A percentile compares a stretch with the other conserved stretches of the same genome.
phyloP scores from a whole-genome alignment of 1,284 basidiomycete genomes.

The Puccinia hordei region DNA sequence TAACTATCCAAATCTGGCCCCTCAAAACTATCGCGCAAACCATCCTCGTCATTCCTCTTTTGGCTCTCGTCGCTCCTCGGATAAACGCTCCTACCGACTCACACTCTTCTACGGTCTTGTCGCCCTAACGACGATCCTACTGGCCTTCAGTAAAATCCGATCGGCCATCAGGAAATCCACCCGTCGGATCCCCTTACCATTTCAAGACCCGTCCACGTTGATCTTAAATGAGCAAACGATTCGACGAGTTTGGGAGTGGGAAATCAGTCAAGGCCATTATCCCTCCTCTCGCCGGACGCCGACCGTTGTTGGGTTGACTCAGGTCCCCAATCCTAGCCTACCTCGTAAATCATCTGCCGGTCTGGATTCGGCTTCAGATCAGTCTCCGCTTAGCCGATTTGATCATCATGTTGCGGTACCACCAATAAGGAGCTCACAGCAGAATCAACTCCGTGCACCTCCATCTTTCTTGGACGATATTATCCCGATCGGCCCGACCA shows the following conservation, averaged over 20 bases:
- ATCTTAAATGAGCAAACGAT: constrained; percentile 76
- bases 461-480: constrained; percentile 54
- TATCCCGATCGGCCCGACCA: constrained; percentile 67
- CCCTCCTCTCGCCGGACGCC: constrained; percentile 67
- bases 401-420: constrained; percentile 51
- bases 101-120: constrained; percentile 51
- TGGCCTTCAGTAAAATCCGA: constrained; percentile 48
- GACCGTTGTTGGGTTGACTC: constrained; percentile 43
- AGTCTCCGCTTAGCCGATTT: constrained; percentile 35
- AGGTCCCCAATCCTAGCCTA: constrained; percentile 51
- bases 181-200: constrained; percentile 61
- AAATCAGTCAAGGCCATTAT: constrained; percentile 84
- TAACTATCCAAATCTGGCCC: constrained; percentile 12
- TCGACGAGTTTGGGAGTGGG: constrained; percentile 88
- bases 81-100: constrained; percentile 47
- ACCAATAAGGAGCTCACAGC: constrained; percentile 51
- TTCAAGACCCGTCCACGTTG: constrained; percentile 70
- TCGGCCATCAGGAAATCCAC: constrained; percentile 40
- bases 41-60: constrained; percentile 44
- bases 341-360: constrained; percentile 46
- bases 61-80: constrained; percentile 31
- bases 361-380: constrained; percentile 36
- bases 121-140: constrained; percentile 39
- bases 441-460: constrained; percentile 51
- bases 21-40: constrained; percentile 38